These are phyloP conservation scores for Melaleuca alternifolia DNA, from an alignment of 345 rosid genomes.

Conservation along the genomic window DNA sequence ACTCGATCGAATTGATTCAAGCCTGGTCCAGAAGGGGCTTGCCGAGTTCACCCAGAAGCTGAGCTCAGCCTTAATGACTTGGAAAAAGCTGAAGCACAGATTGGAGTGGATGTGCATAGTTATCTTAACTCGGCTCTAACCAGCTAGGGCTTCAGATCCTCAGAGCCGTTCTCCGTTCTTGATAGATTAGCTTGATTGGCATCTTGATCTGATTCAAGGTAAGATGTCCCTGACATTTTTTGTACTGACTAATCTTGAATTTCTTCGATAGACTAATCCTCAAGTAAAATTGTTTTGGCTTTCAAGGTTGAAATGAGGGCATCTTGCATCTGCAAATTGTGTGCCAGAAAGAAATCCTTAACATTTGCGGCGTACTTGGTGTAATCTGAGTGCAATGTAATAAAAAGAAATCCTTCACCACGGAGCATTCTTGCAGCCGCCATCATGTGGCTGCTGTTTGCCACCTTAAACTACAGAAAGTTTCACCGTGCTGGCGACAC, in stretches of 20 bases:
- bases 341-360: neutral
- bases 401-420: neutral
- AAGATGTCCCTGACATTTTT: neutral
- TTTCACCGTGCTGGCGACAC: neutral
- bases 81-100: slow-evolving; percentile 90
- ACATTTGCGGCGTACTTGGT: neutral
- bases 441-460: neutral
- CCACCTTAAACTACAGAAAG: neutral
- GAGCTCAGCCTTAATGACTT: slow-evolving; percentile 58
- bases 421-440: neutral
- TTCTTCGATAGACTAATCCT: neutral
- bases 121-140: slow-evolving; percentile 49
- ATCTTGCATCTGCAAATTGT: neutral
- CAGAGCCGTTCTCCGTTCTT: neutral
- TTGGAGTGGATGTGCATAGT: slow-evolving; percentile 27
- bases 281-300: neutral
- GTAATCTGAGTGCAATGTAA: neutral
- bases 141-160: neutral
- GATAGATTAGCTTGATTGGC: neutral
- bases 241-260: neutral
- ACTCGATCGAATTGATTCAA: slow-evolving; percentile 50
- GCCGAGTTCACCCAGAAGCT: slow-evolving; percentile 70
- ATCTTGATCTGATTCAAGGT: neutral
- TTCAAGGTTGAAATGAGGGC: neutral
- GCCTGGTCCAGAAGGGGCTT: slow-evolving; percentile 78